Percentiles rank a stretch among this genome's conserved stretches.
Conservation (phyloP, 2,329 filamentous ascomycete genomes). For the Colletotrichum salicis region DNA sequence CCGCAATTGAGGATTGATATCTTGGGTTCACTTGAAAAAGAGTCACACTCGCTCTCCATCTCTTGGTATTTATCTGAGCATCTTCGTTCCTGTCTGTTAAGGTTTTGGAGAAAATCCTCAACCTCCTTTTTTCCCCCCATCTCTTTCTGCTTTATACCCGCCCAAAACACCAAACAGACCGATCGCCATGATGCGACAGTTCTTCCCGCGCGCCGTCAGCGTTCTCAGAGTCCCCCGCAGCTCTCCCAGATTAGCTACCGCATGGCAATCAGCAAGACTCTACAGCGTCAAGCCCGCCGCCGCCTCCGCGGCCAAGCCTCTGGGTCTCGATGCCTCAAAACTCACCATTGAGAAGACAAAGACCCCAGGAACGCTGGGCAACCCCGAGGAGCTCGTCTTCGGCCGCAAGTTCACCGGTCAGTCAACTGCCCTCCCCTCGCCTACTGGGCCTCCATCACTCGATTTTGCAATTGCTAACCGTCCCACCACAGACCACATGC, state of each 20-base stretch:
- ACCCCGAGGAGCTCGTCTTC: constrained; percentile 87
- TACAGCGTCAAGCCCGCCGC: constrained; percentile 66
- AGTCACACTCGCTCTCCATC: constrained; percentile 2
- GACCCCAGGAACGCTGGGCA: constrained; percentile 77
- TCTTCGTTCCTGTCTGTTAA: neutral
- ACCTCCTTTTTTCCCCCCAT: constrained; percentile 5
- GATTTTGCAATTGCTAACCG: neutral
- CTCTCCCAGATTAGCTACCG: constrained; percentile 45
- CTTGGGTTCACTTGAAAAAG: neutral
- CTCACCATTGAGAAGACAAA: constrained; percentile 79
- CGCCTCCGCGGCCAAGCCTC: constrained; percentile 63
- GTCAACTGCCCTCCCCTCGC: neutral
- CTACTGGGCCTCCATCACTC: neutral
- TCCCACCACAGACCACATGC: constrained; percentile 85
- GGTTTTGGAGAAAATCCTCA: neutral
- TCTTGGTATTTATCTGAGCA: neutral
- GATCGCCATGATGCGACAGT: constrained; percentile 57
- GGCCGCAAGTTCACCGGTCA: constrained; percentile 89
- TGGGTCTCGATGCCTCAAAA: constrained; percentile 80
- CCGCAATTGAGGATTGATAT: neutral
- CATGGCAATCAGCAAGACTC: constrained; percentile 49
- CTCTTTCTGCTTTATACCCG: neutral
- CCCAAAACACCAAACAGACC: neutral
- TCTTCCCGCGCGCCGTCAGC: constrained; percentile 52
- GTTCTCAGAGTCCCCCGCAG: constrained; percentile 37